Conservation (phyloP, 2,329 filamentous ascomycete genomes). For the Fusarium subglutinans region DNA sequence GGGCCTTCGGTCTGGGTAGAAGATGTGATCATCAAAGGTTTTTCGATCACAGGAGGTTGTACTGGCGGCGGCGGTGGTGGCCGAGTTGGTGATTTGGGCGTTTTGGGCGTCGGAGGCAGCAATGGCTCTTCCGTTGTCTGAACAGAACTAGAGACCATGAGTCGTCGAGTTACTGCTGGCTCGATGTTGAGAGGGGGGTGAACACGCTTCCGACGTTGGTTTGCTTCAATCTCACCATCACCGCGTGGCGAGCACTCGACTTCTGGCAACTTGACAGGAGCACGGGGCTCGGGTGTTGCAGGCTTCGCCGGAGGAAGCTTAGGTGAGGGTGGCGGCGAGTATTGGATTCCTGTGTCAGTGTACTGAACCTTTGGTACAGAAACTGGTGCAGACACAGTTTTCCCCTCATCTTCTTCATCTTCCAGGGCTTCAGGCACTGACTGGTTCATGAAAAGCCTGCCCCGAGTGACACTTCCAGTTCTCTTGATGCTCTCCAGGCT, state of each 20-base stretch:
- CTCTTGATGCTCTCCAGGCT: constrained; percentile 68
- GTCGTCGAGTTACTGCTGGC: constrained; percentile 48
- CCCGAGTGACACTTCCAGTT: constrained; percentile 63
- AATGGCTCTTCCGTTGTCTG: constrained; percentile 71
- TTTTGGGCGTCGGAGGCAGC: constrained; percentile 72
- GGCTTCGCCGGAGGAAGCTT: constrained; percentile 54
- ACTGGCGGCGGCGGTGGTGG: constrained; percentile 50
- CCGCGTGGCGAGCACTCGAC: constrained; percentile 54
- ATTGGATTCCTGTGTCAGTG: constrained; percentile 81
- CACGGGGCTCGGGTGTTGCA: constrained; percentile 54
- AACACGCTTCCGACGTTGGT: constrained; percentile 77
- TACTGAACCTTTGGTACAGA: constrained; percentile 62
- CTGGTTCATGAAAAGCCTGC: constrained; percentile 63
- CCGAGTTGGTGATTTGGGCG: constrained; percentile 49
- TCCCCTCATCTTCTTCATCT: constrained; percentile 64
- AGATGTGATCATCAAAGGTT: constrained; percentile 58
- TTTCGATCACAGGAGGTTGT: constrained; percentile 46
- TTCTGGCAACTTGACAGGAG: constrained; percentile 53
- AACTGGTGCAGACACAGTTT: constrained; percentile 38
- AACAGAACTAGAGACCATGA: constrained; percentile 72
- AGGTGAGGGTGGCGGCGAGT: constrained; percentile 83
- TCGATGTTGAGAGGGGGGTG: constrained; percentile 63
- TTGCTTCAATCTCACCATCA: constrained; percentile 74
- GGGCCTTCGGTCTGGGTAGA: constrained; percentile 69
- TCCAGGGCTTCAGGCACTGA: constrained; percentile 66